Evolutionary conservation across 176 grass and related monocot genomes (phyloP).

Genomic region (Avena eriantha): DNA sequence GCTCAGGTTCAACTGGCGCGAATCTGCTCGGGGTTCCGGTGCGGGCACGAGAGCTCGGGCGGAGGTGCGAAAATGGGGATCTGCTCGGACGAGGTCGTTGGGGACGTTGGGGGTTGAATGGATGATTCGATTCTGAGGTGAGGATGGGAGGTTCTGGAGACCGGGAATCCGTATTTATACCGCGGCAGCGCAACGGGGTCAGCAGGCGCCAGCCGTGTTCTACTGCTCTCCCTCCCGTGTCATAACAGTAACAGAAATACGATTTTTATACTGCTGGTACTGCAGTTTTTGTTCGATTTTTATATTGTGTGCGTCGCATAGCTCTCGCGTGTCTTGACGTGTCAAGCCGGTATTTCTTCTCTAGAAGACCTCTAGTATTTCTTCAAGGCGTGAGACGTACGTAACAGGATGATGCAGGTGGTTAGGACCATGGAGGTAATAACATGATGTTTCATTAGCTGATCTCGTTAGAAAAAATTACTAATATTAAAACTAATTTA

Average conservation of each 20-base stretch:
- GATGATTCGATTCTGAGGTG: not conserved
- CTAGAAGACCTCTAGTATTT: not conserved
- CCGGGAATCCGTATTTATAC: not conserved
- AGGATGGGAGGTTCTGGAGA: not conserved
- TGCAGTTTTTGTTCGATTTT: not conserved
- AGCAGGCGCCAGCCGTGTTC: conserved; percentile 14
- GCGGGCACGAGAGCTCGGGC: not conserved
- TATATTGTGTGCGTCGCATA: not conserved
- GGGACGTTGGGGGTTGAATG: not conserved
- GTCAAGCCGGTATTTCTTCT: not conserved
- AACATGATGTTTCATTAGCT: too few relatives aligned
- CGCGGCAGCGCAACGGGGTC: not conserved
- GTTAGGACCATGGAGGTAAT: too few relatives aligned
- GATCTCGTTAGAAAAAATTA: too few relatives aligned
- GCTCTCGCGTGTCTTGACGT: not conserved
- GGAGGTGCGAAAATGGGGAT: conserved; percentile 29
- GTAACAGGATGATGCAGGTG: not conserved
- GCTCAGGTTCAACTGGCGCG: not conserved
- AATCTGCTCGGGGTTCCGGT: conserved; percentile 5
- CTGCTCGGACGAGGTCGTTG: not conserved
- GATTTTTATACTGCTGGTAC: not conserved
- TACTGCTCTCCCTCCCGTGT: not conserved
- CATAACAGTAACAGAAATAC: not conserved
- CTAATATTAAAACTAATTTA: too few relatives aligned
- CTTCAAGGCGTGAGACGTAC: not conserved